A percentile compares a stretch with the other conserved stretches of the same genome.
Conservation (phyloP, 352 stramenopile species). For the Halophytophthora batemanensis region DNA sequence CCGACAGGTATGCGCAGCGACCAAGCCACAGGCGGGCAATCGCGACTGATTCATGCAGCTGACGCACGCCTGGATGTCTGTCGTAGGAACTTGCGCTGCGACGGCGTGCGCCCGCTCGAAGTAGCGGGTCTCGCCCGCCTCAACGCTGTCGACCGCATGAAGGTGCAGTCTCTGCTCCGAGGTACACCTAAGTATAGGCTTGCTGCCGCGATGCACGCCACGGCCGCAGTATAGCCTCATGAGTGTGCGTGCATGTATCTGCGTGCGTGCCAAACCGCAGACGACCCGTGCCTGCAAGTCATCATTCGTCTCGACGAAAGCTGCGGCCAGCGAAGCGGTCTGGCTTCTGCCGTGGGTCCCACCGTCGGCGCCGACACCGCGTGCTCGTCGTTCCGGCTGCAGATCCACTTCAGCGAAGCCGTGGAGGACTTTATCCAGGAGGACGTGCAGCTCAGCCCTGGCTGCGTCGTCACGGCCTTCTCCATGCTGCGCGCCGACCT, state of each 20-base stretch:
- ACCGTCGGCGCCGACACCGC: no score
- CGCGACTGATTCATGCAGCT: no score
- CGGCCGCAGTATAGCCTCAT: no score
- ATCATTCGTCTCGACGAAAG: conserved; percentile 12
- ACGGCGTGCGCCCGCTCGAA: conserved; percentile 36
- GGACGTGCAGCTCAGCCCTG: conserved; percentile 33
- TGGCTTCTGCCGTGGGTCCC: conserved; percentile 40
- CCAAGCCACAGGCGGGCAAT: no score
- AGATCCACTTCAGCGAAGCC: conserved; percentile 74
- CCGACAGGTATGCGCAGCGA: conserved; percentile 59
- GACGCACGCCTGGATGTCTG: conserved; percentile 6
- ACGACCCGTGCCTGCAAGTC: conserved; percentile 21
- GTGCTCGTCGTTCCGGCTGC: no score
- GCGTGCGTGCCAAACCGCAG: conserved; percentile 7
- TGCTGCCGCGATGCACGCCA: no score
- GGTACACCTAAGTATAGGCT: no score
- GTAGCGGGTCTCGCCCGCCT: conserved; percentile 42
- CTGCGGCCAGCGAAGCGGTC: conserved; percentile 2
- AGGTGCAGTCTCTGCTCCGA: conserved; percentile 53
- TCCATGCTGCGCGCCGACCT: conserved; percentile 43
- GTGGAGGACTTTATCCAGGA: conserved; percentile 60
- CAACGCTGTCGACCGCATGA: conserved; percentile 59
- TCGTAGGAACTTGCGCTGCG: conserved; percentile 45
- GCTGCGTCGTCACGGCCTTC: conserved; percentile 34
- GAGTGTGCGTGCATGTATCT: no score